Conservation (phyloP, 495 filamentous ascomycete genomes). For the Penicilliopsis zonata region DNA sequence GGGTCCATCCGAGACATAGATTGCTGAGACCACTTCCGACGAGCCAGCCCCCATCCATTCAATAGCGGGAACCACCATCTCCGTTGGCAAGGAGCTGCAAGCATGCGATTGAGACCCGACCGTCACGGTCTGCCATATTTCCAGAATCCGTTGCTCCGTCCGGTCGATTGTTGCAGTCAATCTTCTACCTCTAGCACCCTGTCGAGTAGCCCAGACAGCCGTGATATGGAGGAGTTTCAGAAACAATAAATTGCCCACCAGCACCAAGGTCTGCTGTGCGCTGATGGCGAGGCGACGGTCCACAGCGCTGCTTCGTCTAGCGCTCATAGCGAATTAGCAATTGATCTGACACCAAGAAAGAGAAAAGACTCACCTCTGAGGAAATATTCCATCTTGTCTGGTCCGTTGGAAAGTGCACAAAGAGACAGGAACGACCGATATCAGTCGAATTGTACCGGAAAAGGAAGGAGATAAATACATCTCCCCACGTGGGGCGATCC, state of each 20-base stretch:
- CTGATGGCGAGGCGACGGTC: neutral
- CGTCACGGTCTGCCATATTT: slow-evolving; percentile 3
- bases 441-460: no score
- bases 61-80: neutral
- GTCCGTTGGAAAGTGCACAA: no score
- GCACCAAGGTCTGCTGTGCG: neutral
- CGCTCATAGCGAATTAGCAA: neutral
- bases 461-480: no score
- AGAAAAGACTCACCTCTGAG: no score
- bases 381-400: no score
- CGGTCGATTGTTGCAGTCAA: slow-evolving; percentile 4
- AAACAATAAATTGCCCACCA: slow-evolving; percentile 1
- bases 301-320: neutral
- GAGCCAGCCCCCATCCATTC: neutral
- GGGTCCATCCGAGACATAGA: no score
- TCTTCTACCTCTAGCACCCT: slow-evolving; percentile 1
- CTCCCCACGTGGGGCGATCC: no score
- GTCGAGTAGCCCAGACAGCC: slow-evolving; percentile 1
- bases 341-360: no score
- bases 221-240: slow-evolving; percentile 6
- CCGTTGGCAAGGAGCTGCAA: neutral
- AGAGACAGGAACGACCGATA: no score
- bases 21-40: no score
- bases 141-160: slow-evolving; percentile 8
- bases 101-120: neutral